Conservation (phyloP, 805 yeast genomes). For the Yamadazyma insecticola region DNA sequence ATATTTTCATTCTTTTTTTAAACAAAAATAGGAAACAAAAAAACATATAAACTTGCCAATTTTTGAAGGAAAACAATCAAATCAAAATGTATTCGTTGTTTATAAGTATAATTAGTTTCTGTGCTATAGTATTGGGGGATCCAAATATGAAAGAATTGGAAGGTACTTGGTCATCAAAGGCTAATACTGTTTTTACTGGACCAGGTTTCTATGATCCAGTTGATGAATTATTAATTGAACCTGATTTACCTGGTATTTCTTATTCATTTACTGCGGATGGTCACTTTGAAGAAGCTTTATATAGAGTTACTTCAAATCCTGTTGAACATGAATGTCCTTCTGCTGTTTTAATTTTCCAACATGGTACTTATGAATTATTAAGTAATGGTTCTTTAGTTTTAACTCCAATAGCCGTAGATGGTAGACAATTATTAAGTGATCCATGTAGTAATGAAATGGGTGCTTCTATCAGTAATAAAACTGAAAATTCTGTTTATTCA, state of each 20-base stretch:
- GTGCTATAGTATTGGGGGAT: too few species aligned
- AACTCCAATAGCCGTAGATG: constrained; percentile 80
- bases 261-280: constrained; percentile 94
- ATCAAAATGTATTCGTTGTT: too few species aligned
- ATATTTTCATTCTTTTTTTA: too few species aligned
- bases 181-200: constrained; percentile 93
- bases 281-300: constrained; percentile 82
- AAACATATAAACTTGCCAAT: too few species aligned
- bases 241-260: constrained; percentile 91
- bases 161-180: constrained; percentile 95
- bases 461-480: too few species aligned
- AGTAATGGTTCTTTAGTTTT: constrained; percentile 65
- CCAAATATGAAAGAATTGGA: constrained; percentile 46
- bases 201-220: constrained; percentile 95
- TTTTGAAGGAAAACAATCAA: too few species aligned
- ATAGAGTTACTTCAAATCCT: constrained; percentile 71
- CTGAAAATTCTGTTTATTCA: constrained; percentile 52
- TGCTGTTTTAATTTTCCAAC: constrained; percentile 83
- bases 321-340: constrained; percentile 74
- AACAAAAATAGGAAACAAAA: too few species aligned
- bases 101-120: too few species aligned
- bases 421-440: constrained; percentile 82
- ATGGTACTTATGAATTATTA: constrained; percentile 68
- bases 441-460: constrained; percentile 68
- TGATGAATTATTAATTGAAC: constrained; percentile 91